These are phyloP conservation scores for Paragyromitra xinjiangensis DNA, from an alignment of 495 filamentous ascomycete genomes.

Conservation along the genomic window DNA sequence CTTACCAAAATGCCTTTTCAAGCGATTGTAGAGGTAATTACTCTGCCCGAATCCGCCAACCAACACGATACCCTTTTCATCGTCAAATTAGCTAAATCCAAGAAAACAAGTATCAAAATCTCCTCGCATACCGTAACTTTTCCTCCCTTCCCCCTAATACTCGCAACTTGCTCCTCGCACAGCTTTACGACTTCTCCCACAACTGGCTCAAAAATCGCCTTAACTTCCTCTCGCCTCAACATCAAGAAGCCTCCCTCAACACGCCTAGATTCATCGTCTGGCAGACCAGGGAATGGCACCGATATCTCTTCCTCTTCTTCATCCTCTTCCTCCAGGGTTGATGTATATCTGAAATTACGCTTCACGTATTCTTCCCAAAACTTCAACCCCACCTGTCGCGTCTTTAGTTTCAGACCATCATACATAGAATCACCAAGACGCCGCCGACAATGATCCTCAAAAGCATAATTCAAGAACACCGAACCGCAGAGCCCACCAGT, in stretches of 20 bases:
- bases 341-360: conserved; percentile 69
- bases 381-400: conserved; percentile 75
- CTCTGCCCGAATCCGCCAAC: conserved; percentile 77
- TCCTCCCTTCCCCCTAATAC: conserved; percentile 68
- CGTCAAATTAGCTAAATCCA: conserved; percentile 1
- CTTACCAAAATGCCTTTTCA: conserved; percentile 72
- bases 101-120: neutral
- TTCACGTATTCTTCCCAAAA: conserved; percentile 74
- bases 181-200: conserved; percentile 70
- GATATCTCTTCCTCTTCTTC: conserved; percentile 73
- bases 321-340: conserved; percentile 19
- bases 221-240: conserved; percentile 68
- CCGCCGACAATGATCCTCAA: conserved; percentile 70
- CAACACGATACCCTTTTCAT: conserved; percentile 66
- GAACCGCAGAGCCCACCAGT: conserved; percentile 72
- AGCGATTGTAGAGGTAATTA: conserved; percentile 71
- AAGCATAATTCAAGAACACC: conserved; percentile 73
- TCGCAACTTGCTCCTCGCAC: conserved; percentile 69
- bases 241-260: conserved; percentile 71
- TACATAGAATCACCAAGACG: conserved; percentile 67
- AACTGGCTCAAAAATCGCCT: conserved; percentile 72
- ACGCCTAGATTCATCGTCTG: conserved; percentile 71
- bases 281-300: conserved; percentile 75
- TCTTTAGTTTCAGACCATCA: conserved; percentile 68
- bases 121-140: conserved; percentile 65